Conservation (phyloP, 1,139 yeast species). For the Debaryomycetaceae sp. region DNA sequence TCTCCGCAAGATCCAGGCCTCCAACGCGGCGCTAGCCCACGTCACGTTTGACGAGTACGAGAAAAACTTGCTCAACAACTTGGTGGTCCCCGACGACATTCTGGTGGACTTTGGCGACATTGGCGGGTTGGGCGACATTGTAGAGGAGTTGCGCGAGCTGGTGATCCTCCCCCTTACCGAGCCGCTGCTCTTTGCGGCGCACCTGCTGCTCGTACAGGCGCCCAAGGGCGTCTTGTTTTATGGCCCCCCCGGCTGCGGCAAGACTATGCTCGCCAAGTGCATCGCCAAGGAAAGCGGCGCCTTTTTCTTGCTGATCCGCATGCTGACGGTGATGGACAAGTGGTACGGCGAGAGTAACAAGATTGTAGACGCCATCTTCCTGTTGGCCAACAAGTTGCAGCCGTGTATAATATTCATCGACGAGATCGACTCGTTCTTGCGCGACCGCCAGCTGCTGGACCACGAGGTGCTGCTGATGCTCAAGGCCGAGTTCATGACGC, state of each 20-base stretch:
- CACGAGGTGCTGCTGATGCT: slow-evolving; percentile 95
- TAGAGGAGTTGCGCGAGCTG: slow-evolving; percentile 82
- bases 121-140: slow-evolving; percentile 81
- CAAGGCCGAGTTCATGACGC: slow-evolving; percentile 95
- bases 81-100: slow-evolving; percentile 81
- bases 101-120: slow-evolving; percentile 70
- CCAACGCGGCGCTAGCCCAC: slow-evolving; percentile 55
- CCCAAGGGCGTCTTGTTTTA: slow-evolving; percentile 92
- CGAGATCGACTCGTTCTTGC: slow-evolving; percentile 89
- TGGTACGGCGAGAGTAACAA: slow-evolving; percentile 98
- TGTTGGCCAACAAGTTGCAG: slow-evolving; percentile 82
- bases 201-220: slow-evolving; percentile 68
- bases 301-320: slow-evolving; percentile 82
- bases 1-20: slow-evolving; percentile 51
- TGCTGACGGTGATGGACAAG: slow-evolving; percentile 95
- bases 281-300: slow-evolving; percentile 92
- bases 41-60: slow-evolving; percentile 73
- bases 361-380: slow-evolving; percentile 88
- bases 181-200: slow-evolving; percentile 60
- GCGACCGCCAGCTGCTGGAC: slow-evolving; percentile 81
- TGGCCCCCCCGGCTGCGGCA: slow-evolving; percentile 99
- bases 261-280: slow-evolving; percentile 96
- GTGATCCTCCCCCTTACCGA: slow-evolving; percentile 83
- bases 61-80: slow-evolving; percentile 65
- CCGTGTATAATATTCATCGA: slow-evolving; percentile 96